Percentiles rank a stretch among this genome's conserved stretches.
These are phyloP conservation scores for Cryptococcus sp. DNA, from an alignment of 1,284 basidiomycete genomes.

Conservation along the genomic window DNA sequence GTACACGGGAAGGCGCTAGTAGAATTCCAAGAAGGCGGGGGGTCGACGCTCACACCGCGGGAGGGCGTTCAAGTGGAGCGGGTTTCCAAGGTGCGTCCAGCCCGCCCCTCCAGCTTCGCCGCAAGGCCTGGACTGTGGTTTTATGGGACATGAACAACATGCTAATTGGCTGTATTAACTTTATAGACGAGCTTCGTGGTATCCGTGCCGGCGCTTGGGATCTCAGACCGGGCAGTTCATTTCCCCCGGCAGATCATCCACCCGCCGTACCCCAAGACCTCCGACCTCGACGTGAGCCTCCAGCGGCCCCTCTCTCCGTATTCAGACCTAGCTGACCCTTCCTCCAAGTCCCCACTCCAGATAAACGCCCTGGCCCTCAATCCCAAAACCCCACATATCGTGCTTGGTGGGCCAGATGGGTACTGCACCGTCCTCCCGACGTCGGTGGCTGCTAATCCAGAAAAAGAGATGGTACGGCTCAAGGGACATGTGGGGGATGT, in stretches of 20 bases:
- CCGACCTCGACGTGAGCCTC: slow-evolving; percentile 28
- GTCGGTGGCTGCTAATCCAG: slow-evolving; percentile 4
- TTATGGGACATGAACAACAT: neutral
- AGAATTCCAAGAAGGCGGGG: slow-evolving; percentile 27
- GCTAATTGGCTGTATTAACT: slow-evolving; percentile 5
- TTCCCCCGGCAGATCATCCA: slow-evolving; percentile 44
- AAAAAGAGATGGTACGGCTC: slow-evolving; percentile 28
- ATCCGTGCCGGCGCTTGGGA: slow-evolving; percentile 26
- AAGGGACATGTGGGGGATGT: slow-evolving; percentile 53
- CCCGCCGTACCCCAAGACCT: slow-evolving; percentile 35
- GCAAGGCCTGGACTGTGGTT: too few relatives aligned
- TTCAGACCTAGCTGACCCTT: neutral
- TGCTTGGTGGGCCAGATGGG: slow-evolving; percentile 50
- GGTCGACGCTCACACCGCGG: slow-evolving; percentile 19
- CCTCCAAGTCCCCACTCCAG: slow-evolving; percentile 33
- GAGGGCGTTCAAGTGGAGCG: slow-evolving; percentile 37
- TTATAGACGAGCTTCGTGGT: slow-evolving; percentile 36
- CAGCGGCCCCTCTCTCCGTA: neutral
- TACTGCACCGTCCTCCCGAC: slow-evolving; percentile 41
- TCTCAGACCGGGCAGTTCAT: slow-evolving; percentile 24
- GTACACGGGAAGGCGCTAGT: slow-evolving; percentile 46
- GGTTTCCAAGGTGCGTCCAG: slow-evolving; percentile 34
- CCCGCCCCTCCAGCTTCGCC: too few relatives aligned
- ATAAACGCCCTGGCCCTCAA: slow-evolving; percentile 46
- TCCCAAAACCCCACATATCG: slow-evolving; percentile 31